A percentile compares a stretch with the other conserved stretches of the same genome.
phyloP scores from a whole-genome alignment of 1,139 yeast genomes.

The Saccharomyces hybrid region DNA sequence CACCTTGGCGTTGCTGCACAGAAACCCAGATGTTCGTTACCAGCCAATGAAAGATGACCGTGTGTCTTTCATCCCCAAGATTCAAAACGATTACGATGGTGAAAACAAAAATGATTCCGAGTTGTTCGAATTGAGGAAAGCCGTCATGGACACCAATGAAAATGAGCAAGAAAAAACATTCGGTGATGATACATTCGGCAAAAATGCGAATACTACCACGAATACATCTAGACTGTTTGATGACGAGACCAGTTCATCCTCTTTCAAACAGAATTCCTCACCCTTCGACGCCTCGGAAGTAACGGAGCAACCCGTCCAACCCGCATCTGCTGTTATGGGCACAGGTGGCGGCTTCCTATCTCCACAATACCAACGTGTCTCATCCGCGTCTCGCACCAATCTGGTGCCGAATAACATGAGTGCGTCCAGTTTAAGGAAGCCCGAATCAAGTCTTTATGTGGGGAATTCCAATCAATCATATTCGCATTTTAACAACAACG shows the following conservation, averaged over 20 bases:
- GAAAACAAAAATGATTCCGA: constrained; percentile 46
- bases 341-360: constrained; percentile 2
- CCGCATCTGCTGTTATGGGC: constrained; percentile 31
- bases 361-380: background rate
- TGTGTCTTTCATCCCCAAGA: constrained; percentile 69
- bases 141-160: constrained; percentile 77
- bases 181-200: constrained; percentile 21
- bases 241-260: constrained; percentile 25
- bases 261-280: constrained; percentile 13
- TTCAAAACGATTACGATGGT: constrained; percentile 20
- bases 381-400: constrained; percentile 3
- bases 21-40: constrained; percentile 91
- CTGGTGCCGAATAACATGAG: background rate
- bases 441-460: constrained; percentile 27
- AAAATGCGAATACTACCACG: constrained; percentile 9
- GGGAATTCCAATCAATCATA: constrained; percentile 12
- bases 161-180: constrained; percentile 29
- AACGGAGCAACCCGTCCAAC: constrained; percentile 25
- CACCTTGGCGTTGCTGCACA: constrained; percentile 70
- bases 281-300: constrained; percentile 7
- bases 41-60: constrained; percentile 97
- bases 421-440: constrained; percentile 17
- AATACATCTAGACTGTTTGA: constrained; percentile 17
- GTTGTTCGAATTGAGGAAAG: constrained; percentile 78
- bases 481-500: constrained; percentile 12